These are phyloP conservation scores for Punctularia strigosozonata DNA, from an alignment of 768 basidiomycete genomes.

Conservation along the genomic window DNA sequence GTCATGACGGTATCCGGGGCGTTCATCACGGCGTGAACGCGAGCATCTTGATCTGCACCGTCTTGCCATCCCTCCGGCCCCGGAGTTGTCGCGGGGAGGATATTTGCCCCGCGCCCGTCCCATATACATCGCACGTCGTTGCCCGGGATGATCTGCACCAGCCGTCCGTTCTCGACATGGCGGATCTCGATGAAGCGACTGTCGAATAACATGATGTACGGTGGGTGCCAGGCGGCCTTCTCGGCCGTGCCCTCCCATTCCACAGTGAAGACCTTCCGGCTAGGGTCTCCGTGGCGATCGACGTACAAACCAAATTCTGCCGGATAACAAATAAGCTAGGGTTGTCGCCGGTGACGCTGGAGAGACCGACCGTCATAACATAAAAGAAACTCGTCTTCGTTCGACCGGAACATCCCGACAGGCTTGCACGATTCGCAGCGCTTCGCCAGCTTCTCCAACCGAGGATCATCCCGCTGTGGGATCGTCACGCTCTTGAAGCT, in stretches of 20 bases:
- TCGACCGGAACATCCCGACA: constrained; percentile 81
- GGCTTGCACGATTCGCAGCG: constrained; percentile 75
- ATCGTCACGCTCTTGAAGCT: constrained; percentile 87
- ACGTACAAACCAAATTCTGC: constrained; percentile 88
- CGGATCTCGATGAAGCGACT: constrained; percentile 85
- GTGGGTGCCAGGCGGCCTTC: constrained; percentile 79
- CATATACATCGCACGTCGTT: constrained; percentile 78
- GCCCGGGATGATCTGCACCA: constrained; percentile 75
- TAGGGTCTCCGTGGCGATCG: constrained; percentile 83
- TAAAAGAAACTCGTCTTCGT: constrained; percentile 80
- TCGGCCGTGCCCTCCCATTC: constrained; percentile 95
- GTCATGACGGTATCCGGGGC: constrained; percentile 25
- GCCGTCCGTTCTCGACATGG: constrained; percentile 67
- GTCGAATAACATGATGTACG: constrained; percentile 82
- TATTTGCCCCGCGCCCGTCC: constrained; percentile 59
- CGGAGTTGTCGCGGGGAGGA: constrained; percentile 20
- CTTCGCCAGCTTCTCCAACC: constrained; percentile 57
- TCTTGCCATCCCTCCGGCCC: constrained; percentile 34
- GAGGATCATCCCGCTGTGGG: constrained; percentile 66
- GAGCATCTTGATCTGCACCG: constrained; percentile 60
- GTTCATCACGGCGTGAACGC: constrained; percentile 83
- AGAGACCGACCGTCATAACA: constrained; percentile 69
- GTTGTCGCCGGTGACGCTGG: background rate
- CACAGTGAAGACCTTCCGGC: constrained; percentile 54
- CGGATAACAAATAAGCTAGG: constrained; percentile 2